These are phyloP conservation scores for Lodderomyces theae DNA, from an alignment of 1,139 yeast genomes.

Conservation along the genomic window DNA sequence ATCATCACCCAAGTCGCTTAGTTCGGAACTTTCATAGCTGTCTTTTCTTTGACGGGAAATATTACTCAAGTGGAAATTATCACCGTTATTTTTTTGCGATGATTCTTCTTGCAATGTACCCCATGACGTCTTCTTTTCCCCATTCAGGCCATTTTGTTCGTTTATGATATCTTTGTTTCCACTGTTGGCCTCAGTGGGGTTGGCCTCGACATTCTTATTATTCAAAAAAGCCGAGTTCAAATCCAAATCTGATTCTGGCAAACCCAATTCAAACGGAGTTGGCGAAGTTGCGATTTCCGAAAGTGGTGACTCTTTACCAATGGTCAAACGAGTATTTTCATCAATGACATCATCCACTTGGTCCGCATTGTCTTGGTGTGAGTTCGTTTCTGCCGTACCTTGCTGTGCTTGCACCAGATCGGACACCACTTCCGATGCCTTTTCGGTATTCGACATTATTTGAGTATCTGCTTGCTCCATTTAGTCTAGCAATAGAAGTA, in stretches of 20 bases:
- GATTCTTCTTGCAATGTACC: neutral
- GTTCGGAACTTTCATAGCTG: conserved; percentile 43
- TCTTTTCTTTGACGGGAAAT: conserved; percentile 14
- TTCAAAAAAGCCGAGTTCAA: neutral
- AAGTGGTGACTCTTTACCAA: conserved; percentile 31
- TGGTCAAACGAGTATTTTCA: conserved; percentile 10
- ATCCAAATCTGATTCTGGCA: conserved; percentile 10
- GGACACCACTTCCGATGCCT: neutral
- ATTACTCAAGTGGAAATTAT: neutral
- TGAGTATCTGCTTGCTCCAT: neutral
- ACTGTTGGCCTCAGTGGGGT: neutral
- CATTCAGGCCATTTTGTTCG: neutral
- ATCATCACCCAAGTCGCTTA: conserved; percentile 60
- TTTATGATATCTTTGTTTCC: neutral
- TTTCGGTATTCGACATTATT: neutral
- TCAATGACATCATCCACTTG: neutral
- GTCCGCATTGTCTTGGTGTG: conserved; percentile 1
- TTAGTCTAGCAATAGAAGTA: neutral
- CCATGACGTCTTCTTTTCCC: neutral
- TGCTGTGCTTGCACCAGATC: neutral
- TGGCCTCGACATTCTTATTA: conserved; percentile 5
- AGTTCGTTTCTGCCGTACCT: neutral
- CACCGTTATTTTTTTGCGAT: neutral
- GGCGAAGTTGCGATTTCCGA: conserved; percentile 44
- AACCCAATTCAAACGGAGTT: conserved; percentile 28